A percentile compares a stretch with the other conserved stretches of the same genome.
phyloP scores from a whole-genome alignment of 352 stramenopile genomes.

The Pythium brachiatum region DNA sequence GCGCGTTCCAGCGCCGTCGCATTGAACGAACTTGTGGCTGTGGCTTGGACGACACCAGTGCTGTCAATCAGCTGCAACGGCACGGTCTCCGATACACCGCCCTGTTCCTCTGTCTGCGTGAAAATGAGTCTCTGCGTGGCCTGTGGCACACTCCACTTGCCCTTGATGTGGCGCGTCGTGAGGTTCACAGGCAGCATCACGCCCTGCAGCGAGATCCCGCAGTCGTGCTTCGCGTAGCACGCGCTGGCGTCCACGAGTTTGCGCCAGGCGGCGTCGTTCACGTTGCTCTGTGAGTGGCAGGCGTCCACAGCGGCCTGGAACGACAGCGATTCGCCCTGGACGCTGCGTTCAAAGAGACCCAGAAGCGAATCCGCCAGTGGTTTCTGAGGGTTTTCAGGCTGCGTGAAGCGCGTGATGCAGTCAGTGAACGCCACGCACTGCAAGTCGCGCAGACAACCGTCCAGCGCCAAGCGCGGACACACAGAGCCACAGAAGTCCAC shows the following conservation, averaged over 20 bases:
- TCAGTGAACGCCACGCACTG: constrained; percentile 51
- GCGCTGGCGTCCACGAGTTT: constrained; percentile 52
- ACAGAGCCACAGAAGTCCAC: constrained; percentile 14
- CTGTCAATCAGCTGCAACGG: constrained; percentile 9
- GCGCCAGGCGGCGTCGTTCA: constrained; percentile 37
- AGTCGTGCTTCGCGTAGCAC: constrained; percentile 43
- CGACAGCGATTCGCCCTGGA: constrained; percentile 28
- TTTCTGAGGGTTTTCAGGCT: neutral
- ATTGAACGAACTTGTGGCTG: constrained; percentile 23
- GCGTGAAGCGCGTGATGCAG: constrained; percentile 35
- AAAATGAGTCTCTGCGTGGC: constrained; percentile 39
- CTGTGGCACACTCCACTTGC: constrained; percentile 31
- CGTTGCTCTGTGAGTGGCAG: constrained; percentile 29
- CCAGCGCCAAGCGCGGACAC: constrained; percentile 39
- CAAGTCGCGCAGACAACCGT: constrained; percentile 49
- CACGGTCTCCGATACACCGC: constrained; percentile 8
- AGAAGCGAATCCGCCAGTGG: constrained; percentile 37
- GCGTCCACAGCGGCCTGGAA: constrained; percentile 32
- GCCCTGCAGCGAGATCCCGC: constrained; percentile 36
- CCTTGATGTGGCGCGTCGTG: constrained; percentile 23
- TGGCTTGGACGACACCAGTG: constrained; percentile 22
- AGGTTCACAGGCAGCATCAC: constrained; percentile 29
- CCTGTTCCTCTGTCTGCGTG: constrained; percentile 18
- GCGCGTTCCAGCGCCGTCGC: constrained; percentile 22
- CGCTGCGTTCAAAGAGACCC: constrained; percentile 31